These are phyloP conservation scores for Hydnomerulius pinastri DNA, from an alignment of 768 basidiomycete species.

Conservation along the genomic window DNA sequence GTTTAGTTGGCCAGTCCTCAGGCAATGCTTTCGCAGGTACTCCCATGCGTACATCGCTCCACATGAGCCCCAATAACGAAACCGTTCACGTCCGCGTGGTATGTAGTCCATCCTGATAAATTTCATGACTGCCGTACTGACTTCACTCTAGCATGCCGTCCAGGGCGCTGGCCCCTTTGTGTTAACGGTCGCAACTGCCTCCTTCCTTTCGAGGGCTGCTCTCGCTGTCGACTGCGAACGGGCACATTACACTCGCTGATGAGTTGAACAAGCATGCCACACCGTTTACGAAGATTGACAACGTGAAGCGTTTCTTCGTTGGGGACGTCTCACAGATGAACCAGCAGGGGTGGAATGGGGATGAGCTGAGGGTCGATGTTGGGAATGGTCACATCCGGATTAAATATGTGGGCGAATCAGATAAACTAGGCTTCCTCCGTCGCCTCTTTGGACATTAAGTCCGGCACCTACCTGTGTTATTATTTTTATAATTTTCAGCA, in stretches of 20 bases:
- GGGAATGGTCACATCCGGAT: conserved; percentile 39
- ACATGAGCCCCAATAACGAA: conserved; percentile 7
- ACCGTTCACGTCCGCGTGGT: conserved; percentile 9
- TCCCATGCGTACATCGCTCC: conserved; percentile 4
- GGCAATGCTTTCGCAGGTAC: background rate
- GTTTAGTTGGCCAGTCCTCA: conserved; percentile 34
- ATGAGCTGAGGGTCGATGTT: conserved; percentile 39
- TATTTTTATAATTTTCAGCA: no score
- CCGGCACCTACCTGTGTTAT: no score
- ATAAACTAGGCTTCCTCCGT: no score
- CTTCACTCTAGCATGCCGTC: no score
- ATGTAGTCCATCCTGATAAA: no score
- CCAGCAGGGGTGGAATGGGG: conserved; percentile 39
- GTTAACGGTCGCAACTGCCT: no score
- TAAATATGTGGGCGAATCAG: conserved; percentile 38
- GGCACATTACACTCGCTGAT: conserved; percentile 39
- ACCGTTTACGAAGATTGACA: conserved; percentile 34
- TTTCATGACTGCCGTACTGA: no score
- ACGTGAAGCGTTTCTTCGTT: conserved; percentile 39
- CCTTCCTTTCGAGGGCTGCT: no score
- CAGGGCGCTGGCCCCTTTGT: no score
- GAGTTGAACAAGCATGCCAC: conserved; percentile 31
- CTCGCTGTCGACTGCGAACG: no score
- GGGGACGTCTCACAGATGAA: conserved; percentile 39
- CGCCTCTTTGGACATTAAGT: no score